Evolutionary conservation across 2,329 filamentous ascomycete species (phyloP).

Genomic region (Colletotrichum aenigma): DNA sequence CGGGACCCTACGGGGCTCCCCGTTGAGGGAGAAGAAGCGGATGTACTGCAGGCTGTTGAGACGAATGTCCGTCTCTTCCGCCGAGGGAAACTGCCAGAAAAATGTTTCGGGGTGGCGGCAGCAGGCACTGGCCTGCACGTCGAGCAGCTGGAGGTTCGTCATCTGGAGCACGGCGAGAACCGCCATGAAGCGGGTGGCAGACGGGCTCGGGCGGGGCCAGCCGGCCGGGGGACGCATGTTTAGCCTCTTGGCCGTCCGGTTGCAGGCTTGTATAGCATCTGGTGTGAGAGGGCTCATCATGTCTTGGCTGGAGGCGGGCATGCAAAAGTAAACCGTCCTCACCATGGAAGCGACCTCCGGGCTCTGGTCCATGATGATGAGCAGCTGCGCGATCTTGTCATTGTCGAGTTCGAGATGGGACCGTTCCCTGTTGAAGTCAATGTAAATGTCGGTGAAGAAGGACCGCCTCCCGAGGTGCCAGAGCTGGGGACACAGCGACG

Average conservation of each 20-base stretch:
- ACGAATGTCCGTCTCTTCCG: background rate
- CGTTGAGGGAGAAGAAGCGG: background rate
- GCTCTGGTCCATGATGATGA: background rate
- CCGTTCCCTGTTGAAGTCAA: background rate
- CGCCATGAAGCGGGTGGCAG: background rate
- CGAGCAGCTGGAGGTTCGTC: background rate
- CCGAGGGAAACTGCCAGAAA: background rate
- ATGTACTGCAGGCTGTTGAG: background rate
- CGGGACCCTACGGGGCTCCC: background rate
- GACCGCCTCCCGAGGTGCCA: background rate
- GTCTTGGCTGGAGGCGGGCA: background rate
- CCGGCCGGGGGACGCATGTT: background rate
- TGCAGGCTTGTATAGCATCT: background rate
- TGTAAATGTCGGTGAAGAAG: background rate
- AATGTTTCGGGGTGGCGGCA: background rate
- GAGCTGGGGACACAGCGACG: background rate
- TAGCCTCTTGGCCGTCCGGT: background rate
- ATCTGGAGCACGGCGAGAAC: background rate
- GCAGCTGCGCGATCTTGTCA: background rate
- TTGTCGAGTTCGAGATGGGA: background rate
- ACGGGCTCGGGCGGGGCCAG: background rate
- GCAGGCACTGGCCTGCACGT: background rate
- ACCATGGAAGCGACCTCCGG: background rate
- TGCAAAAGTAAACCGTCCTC: background rate
- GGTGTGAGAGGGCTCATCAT: background rate